A percentile compares a stretch with the other conserved stretches of the same genome.
phyloP scores from a whole-genome alignment of 2,329 filamentous ascomycete species.

The Neopestalotiopsis clavispora region DNA sequence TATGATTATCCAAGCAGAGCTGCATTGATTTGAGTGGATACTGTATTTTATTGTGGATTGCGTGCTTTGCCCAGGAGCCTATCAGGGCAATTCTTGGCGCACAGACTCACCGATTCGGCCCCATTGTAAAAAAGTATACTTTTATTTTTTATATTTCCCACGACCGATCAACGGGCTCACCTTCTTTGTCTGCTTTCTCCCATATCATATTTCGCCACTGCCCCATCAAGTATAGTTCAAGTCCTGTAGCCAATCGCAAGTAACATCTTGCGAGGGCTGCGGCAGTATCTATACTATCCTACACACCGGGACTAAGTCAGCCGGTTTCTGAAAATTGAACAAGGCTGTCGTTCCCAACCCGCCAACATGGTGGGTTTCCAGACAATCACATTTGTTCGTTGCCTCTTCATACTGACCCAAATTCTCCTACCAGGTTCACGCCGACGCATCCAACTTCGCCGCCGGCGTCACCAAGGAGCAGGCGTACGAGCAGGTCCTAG shows the following conservation, averaged over 20 bases:
- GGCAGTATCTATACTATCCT: background rate
- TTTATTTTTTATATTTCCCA: background rate
- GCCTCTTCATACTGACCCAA: background rate
- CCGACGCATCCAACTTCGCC: conserved; percentile 77
- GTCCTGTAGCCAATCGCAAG: background rate
- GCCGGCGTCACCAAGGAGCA: conserved; percentile 70
- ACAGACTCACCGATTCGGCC: background rate
- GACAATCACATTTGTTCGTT: background rate
- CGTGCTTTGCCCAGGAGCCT: background rate
- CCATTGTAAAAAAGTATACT: conserved; percentile 3
- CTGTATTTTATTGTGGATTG: conserved; percentile 8
- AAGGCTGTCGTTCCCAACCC: background rate
- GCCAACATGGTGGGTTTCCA: background rate
- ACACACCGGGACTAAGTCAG: no score
- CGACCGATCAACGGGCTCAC: background rate
- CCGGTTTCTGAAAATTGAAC: no score
- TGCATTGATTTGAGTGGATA: background rate
- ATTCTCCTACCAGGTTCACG: conserved; percentile 65
- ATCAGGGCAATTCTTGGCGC: conserved; percentile 5
- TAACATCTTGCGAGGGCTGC: background rate
- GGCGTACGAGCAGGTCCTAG: conserved; percentile 75
- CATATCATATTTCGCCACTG: background rate
- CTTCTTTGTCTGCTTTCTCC: background rate
- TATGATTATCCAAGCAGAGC: no score
- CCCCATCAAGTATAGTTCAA: background rate